Conservation (phyloP, 2,329 filamentous ascomycete species). For the Diaporthe ampelina region DNA sequence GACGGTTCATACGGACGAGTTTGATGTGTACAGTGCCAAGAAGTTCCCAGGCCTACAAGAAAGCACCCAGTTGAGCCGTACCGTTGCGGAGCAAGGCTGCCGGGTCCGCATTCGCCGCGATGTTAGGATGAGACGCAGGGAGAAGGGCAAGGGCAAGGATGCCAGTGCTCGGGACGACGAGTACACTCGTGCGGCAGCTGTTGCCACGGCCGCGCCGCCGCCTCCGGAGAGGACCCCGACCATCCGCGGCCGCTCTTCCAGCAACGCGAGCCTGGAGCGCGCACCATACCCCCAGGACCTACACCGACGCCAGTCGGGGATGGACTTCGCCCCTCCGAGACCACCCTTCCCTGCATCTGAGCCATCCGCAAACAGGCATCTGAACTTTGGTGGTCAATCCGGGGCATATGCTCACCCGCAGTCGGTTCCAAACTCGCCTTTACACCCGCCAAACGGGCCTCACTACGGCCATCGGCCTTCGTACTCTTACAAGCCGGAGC, state of each 20-base stretch:
- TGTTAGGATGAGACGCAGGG: constrained; percentile 63
- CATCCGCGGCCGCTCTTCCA: constrained; percentile 51
- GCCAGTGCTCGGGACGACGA: constrained; percentile 50
- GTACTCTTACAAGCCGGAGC: constrained; percentile 46
- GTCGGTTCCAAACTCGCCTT: constrained; percentile 52
- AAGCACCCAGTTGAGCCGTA: constrained; percentile 89
- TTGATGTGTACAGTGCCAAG: constrained; percentile 95
- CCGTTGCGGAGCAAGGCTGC: constrained; percentile 96
- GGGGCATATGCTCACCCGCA: constrained; percentile 46
- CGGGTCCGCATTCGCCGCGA: constrained; percentile 95
- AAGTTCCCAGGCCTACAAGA: constrained; percentile 96
- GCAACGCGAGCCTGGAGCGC: constrained; percentile 50
- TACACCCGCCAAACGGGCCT: constrained; percentile 48
- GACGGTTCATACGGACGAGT: constrained; percentile 79
- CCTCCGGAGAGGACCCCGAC: constrained; percentile 49
- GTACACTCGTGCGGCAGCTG: constrained; percentile 43
- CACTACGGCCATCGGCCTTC: constrained; percentile 39
- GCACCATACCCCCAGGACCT: constrained; percentile 49
- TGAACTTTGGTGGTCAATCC: constrained; percentile 46
- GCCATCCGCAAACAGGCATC: constrained; percentile 44
- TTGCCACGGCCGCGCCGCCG: constrained; percentile 36
- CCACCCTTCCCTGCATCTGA: constrained; percentile 44
- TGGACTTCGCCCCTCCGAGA: constrained; percentile 50
- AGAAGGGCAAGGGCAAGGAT: constrained; percentile 55
- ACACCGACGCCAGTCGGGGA: constrained; percentile 51